Evolutionary conservation across 805 yeast species (phyloP).

Genomic region (Wickerhamiella domercqiae): DNA sequence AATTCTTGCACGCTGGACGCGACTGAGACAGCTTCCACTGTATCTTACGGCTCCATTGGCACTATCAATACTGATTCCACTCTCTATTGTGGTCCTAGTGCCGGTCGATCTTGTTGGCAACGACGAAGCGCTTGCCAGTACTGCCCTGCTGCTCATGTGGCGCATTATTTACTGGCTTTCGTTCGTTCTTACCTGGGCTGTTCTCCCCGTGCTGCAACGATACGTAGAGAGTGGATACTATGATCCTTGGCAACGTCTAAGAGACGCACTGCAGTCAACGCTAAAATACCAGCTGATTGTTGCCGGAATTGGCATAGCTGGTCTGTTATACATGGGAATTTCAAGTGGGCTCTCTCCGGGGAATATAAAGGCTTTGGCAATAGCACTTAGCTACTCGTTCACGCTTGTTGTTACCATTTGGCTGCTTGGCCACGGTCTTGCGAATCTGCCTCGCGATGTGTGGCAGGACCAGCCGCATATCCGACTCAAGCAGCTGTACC

Average conservation of each 20-base stretch:
- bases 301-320: conserved; percentile 36
- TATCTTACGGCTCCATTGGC: conserved; percentile 14
- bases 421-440: conserved; percentile 73
- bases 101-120: conserved; percentile 62
- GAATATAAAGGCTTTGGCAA: conserved; percentile 49
- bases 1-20: conserved; percentile 14
- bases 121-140: conserved; percentile 30
- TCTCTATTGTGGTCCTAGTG: conserved; percentile 54
- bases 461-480: conserved; percentile 26
- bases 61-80: conserved; percentile 49
- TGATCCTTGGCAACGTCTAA: conserved; percentile 31
- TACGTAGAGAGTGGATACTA: conserved; percentile 58
- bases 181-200: conserved; percentile 61
- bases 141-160: conserved; percentile 46
- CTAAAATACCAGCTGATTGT: conserved; percentile 46
- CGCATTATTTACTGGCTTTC: conserved; percentile 66
- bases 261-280: conserved; percentile 42
- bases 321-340: conserved; percentile 42
- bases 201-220: conserved; percentile 58
- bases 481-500: conserved; percentile 29
- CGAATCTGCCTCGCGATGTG: conserved; percentile 44
- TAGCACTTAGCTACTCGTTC: conserved; percentile 65
- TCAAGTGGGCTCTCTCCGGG: conserved; percentile 39
- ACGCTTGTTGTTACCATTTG: conserved; percentile 60
- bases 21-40: conserved; percentile 11